Conservation (phyloP, 73 alveolate species). For the Effrenium voratum region DNA sequence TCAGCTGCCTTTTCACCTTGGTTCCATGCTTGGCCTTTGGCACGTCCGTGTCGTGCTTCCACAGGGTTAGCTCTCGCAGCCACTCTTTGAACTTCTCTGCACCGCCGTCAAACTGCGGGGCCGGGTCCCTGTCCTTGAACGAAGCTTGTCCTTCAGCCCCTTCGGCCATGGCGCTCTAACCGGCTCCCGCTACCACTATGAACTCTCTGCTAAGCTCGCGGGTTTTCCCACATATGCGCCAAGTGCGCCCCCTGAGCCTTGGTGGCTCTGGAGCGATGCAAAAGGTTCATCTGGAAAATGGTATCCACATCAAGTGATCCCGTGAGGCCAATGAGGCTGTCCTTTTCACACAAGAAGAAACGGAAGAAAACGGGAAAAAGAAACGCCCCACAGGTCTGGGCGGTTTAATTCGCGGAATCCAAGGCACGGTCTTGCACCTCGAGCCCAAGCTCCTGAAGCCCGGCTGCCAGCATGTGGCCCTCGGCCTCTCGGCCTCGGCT, state of each 20-base stretch:
- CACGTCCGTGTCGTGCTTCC: not conserved
- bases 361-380: too few species aligned
- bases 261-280: too few species aligned
- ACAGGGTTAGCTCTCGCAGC: not conserved
- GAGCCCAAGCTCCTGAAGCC: conserved; percentile 20
- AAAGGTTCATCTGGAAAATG: not conserved
- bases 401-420: too few species aligned
- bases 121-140: not conserved
- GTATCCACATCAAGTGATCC: too few species aligned
- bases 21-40: not conserved
- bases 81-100: not conserved
- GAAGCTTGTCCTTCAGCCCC: not conserved
- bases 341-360: too few species aligned
- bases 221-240: too few species aligned
- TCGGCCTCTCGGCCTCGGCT: conserved; percentile 55
- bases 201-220: too few species aligned
- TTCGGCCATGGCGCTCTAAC: not conserved
- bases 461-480: not conserved
- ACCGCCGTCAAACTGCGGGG: not conserved
- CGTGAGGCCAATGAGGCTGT: too few species aligned
- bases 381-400: too few species aligned
- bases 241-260: too few species aligned
- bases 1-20: not conserved
- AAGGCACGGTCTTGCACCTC: conserved; percentile 46
- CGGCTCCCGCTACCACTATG: not conserved